Base-by-base conservation (phyloP, 2,329 filamentous ascomycete genomes). In the Hypoxylon sp. region DNA sequence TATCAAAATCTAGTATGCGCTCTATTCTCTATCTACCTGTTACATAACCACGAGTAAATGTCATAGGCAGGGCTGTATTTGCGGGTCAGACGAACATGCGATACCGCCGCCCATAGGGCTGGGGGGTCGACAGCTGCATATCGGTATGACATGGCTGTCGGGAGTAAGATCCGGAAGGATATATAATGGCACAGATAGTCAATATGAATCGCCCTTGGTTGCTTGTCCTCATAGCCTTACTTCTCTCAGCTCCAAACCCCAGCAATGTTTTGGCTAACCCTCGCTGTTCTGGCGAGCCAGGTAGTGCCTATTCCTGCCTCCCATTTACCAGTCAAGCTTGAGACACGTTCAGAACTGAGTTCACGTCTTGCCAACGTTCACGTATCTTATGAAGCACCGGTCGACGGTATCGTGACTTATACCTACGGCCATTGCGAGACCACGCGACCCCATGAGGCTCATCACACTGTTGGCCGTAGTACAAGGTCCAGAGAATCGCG, bases 361-460 rank as follows among this genome's bases (percentile, higher is more conserved):
- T 80, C 78, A 11, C 74, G 78, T 17, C 73, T 80, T 10, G 75
- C 78, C 33, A 81, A 81, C 58, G 63, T 81, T 51, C 78, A 81
- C 55, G 65, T 78, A 9, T 71, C 71, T 8, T 74, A 73, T 52
- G 61, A 73, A 11, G 51, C 55, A 5, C 63, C 60, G 2, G 53
- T 80, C 6, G 73, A 76, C 0, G 76, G 77, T 1, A 50, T 70
- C 10, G 46, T 81, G 33, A 75, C 73, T 6, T 78, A 80, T 46
- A 79, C 77, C 29, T 81, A 80, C 44, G 79, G 79, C 9, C 71
- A 74, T 0, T 81, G 79, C 62, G 59, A 72, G 0, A 64, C 72
- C 3, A 58, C 39, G 14, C 48, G 50, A 10, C 62, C 52, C 22
- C 50, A 54, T 3, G 73, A 78, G 19, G 71, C 74, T 19, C 76